Base-by-base conservation (phyloP, 2,329 filamentous ascomycete species). In the Cucurbitaria berberidis region DNA sequence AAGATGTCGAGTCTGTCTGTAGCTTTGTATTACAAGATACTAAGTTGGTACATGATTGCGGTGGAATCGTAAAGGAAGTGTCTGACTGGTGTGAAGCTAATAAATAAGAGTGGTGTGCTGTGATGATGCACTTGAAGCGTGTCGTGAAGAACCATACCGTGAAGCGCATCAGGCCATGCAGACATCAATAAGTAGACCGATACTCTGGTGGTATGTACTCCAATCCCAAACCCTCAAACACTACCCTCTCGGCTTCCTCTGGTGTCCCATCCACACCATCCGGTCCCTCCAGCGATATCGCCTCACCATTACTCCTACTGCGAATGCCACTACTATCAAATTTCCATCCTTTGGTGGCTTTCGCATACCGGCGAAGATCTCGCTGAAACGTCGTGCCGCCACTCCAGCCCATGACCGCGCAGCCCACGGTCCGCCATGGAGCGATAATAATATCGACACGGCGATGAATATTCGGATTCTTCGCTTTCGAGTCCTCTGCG, bases 301-400 rank as follows among this genome's bases (percentile, higher is more conserved):
- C 84, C 79, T 87, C 87, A 3, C 90, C 90, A 48, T 86, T 85
- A 8, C 67, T 73, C 8, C 87, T 81, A 65, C 86, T 86, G 39
- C 92, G 82, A 10, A 96, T 84, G 0, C 95, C 95, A 66, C 90
- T 96, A 58, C 89, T 95, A 70, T 97, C 93, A 69, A 98, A 98
- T 73, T 95, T 96, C 81, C 91, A 88, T 0, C 80, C 80, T 64
- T 84, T 87, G 51, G 83, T 80, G 32, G 86, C 82, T 73, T 90
- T 93, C 55, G 88, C 91, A 74, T 93, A 96, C 29, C 88, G 80
- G 35, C 93, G 81, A 48, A 98, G 72, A 73, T 98, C 95, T 21
- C 93, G 81, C 78, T 97, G 86, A 63, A 97, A 98, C 0, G 92
- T 97, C 0, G 88, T 96, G 1, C 87, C 93, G 0, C 92, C 90